A percentile compares a stretch with the other conserved stretches of the same genome.
Evolutionary conservation across 495 filamentous ascomycete species (phyloP).

Genomic region (Penicillium canariense): DNA sequence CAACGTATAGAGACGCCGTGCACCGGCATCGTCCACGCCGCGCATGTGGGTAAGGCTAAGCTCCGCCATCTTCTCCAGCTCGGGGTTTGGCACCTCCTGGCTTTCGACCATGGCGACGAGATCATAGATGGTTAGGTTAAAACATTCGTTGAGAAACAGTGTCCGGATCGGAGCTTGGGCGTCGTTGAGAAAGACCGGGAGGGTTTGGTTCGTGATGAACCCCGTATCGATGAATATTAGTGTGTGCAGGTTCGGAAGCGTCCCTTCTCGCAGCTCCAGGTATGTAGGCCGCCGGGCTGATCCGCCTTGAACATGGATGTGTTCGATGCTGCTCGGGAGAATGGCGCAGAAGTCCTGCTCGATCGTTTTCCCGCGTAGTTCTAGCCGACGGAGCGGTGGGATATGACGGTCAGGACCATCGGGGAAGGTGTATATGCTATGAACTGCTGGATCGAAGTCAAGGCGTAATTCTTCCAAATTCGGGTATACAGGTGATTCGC

Average conservation of each 20-base stretch:
- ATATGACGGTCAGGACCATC: conserved; percentile 8
- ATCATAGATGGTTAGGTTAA: conserved; percentile 12
- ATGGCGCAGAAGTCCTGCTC: conserved; percentile 12
- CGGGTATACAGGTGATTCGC: conserved; percentile 23
- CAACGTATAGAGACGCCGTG: conserved; percentile 11
- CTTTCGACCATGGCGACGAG: conserved; percentile 11
- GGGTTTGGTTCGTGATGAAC: conserved; percentile 20
- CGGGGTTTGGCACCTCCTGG: not conserved
- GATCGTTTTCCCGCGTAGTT: conserved; percentile 30
- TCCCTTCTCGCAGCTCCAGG: not conserved
- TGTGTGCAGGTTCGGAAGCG: conserved; percentile 31
- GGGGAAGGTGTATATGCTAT: conserved; percentile 12
- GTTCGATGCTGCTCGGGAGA: conserved; percentile 33
- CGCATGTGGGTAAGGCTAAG: conserved; percentile 29
- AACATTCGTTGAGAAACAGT: conserved; percentile 32
- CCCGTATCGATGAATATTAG: conserved; percentile 31
- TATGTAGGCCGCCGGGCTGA: conserved; percentile 2
- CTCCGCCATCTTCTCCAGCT: conserved; percentile 22
- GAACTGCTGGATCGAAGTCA: conserved; percentile 25
- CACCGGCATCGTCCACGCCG: conserved; percentile 21
- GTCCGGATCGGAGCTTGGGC: conserved; percentile 26
- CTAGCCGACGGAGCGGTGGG: conserved; percentile 30
- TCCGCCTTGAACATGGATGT: conserved; percentile 32
- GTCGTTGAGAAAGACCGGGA: conserved; percentile 19
- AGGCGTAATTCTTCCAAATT: conserved; percentile 41